phyloP scores from a whole-genome alignment of 352 stramenopile genomes.

The Globisporangium irregulare region DNA sequence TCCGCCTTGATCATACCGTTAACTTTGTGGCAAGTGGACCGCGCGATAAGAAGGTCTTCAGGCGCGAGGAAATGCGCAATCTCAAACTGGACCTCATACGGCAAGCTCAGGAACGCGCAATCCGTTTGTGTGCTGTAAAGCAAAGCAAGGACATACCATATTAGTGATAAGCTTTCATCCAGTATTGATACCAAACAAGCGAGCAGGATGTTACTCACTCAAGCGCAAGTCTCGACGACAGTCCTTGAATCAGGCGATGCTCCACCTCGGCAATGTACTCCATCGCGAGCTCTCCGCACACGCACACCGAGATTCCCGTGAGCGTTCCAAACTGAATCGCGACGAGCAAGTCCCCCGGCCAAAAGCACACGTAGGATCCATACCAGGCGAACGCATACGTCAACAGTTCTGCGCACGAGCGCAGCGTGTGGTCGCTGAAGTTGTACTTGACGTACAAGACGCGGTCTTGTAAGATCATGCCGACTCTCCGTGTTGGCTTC shows the following conservation, averaged over 20 bases:
- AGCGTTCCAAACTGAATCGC: conserved; percentile 76
- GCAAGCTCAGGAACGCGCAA: conserved; percentile 61
- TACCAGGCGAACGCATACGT: conserved; percentile 57
- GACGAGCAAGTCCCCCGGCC: conserved; percentile 62
- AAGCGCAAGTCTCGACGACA: conserved; percentile 39
- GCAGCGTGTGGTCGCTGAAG: conserved; percentile 48
- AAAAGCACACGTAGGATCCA: conserved; percentile 66
- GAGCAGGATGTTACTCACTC: conserved; percentile 31
- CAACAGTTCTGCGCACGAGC: conserved; percentile 58
- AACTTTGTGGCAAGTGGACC: conserved; percentile 74
- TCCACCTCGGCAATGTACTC: conserved; percentile 64
- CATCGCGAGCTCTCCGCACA: conserved; percentile 67
- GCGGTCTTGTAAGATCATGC: conserved; percentile 76
- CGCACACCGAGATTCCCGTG: conserved; percentile 61
- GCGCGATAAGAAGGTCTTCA: conserved; percentile 73
- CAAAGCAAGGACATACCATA: conserved; percentile 6
- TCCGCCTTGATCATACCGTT: conserved; percentile 84
- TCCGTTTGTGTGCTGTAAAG: conserved; percentile 53
- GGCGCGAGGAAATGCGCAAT: conserved; percentile 68
- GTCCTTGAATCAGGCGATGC: conserved; percentile 50
- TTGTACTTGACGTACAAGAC: conserved; percentile 63
- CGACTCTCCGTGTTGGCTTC: conserved; percentile 73
- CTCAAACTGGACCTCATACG: conserved; percentile 82
- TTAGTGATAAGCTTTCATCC: background rate
- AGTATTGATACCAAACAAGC: background rate